Evolutionary conservation across 208 protist species (phyloP), one percentile per base, ranked within the genome.

Genomic region (Blechomonas ayalai): DNA sequence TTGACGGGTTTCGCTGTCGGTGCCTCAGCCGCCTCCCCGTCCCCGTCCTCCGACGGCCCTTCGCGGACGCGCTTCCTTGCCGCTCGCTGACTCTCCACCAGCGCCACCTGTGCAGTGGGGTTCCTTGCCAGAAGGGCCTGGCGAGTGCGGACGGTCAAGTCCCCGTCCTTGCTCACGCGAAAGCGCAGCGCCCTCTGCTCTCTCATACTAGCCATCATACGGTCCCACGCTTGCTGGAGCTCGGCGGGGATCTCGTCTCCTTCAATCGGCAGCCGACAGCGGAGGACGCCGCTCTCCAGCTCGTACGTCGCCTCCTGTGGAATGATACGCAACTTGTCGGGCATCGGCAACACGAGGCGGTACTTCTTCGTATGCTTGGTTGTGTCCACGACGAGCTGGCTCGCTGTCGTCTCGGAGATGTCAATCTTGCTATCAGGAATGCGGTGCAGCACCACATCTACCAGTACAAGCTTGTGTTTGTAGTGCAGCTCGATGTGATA

Each of bases 381-480:
- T 13, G 82, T 89, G 62, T 94, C 76, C 20, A 94, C 76, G 12
- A 86, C 67, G 15, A 94, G 60, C 25, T 36, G 53, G 6, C 43
- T 43, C 1, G 37, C 39, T 26, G 44, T 87, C 5, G 76, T 89
- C 57, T 76, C 76, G 20, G 48, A 67, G 26, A 94, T 52, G 45
- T 89, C 59, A 22, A 94, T 82, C 35, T 82, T 77, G 37, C 61
- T 47, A 10, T 60, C 42, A 18, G 85, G 85, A n/a, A 94, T 56
- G 54, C 82, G 70, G 52, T 88, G 81, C 34, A 94, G 69, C 24
- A 67, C 64, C 1, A 94, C 85, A 38, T 87, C 63, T 19, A 94
- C 66, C 7, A 73, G 63, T 7, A 90, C 40, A 35, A 82, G 58
- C 47, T 82, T 78, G 18, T 74, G 76, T 60, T 88, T 88, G 60